Conservation (phyloP, 345 rosid species). For the Pugionium cornutum region DNA sequence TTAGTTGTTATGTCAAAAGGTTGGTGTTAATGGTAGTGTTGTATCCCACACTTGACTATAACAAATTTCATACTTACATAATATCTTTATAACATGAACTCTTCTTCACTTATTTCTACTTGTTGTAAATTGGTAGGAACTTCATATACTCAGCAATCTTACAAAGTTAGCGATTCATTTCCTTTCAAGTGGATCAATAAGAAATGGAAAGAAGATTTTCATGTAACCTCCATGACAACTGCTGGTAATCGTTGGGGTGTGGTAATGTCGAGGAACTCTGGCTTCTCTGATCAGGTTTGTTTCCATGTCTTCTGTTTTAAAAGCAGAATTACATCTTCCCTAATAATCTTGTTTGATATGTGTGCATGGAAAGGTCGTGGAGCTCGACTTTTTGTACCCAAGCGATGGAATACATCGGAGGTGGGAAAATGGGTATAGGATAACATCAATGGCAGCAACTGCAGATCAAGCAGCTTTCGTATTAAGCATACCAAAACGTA, state of each 20-base stretch:
- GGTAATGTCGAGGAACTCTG: conserved; percentile 1
- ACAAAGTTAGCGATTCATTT: background rate
- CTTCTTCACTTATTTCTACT: no score
- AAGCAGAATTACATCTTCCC: no score
- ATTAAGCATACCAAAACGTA: background rate
- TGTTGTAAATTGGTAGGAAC: background rate
- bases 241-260: background rate
- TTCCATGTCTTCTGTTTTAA: no score
- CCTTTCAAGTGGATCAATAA: background rate
- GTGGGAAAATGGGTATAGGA: background rate
- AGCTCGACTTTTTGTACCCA: background rate
- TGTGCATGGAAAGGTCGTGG: background rate
- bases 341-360: no score
- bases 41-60: no score
- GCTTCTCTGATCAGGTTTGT: background rate
- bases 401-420: background rate
- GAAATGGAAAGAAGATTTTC: conserved; percentile 1
- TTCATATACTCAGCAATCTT: background rate
- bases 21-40: background rate
- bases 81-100: no score
- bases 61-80: no score
- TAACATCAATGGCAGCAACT: background rate
- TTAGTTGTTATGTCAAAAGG: background rate
- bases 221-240: background rate
- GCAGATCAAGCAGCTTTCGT: background rate